Evolutionary conservation across 352 stramenopile genomes (phyloP), one percentile per base, ranked within the genome.

Genomic region (Phytophthora quininea): DNA sequence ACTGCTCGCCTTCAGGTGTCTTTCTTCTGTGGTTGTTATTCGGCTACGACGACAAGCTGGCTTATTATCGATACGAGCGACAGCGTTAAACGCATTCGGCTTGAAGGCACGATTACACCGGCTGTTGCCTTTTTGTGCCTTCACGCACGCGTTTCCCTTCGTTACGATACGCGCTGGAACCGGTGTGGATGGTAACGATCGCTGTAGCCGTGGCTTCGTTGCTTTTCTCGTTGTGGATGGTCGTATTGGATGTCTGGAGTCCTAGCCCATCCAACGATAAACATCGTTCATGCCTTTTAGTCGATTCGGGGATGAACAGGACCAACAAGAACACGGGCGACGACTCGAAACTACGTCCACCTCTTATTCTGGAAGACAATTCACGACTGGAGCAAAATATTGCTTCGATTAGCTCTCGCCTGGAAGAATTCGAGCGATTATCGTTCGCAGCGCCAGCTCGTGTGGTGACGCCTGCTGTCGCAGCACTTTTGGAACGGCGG

Each of bases 51-150:
- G 10, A 31, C 67, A 35, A 67, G 58, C 12, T 74, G 62, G 62
- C 45, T 85, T n/a, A n/a, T 67, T 24, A 62, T 85, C 45, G 56
- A 75, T 32, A 74, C 63, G 0, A 76, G 70, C 45, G 69, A 75
- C 37, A 50, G 27, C 1, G 55, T 65, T 19, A 74, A 68, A 31
- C 67, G 48, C 47, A 55, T 85, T n/a, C 52, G 45, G 6, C 46
- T 85, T 12, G 37, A 73, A 40, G 72, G 72, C 14, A 67, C 38
- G 11, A 74, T 79, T 47, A 62, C 63, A 27, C 66, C 35, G 1
- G 50, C 67, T 35, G 62, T 60, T 27, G 59, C 70, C 33, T 80
- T 82, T 42, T 64, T 48, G 47, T 81, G 73, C 38, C 49, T 76
- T 46, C 73, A 59, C 4, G 74, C 71, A 46, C 65, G 57, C 2